These are phyloP conservation scores for Klebsormidium nitens DNA, from an alignment of 139 green algal genomes.

Conservation along the genomic window DNA sequence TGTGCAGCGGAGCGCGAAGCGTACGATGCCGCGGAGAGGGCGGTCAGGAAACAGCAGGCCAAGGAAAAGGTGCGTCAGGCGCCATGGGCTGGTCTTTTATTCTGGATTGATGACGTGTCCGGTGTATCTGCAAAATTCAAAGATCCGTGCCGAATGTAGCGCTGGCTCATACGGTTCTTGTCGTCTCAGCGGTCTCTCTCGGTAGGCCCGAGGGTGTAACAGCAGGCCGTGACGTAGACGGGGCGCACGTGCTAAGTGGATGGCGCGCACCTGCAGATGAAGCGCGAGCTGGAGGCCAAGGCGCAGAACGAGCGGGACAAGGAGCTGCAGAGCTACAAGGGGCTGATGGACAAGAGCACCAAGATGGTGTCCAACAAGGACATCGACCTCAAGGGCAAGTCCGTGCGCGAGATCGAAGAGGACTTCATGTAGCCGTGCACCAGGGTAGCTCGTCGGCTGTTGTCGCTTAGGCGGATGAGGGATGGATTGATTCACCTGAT, in stretches of 20 bases:
- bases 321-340: constrained; percentile 72
- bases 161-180: background rate
- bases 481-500: no score
- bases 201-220: background rate
- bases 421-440: constrained; percentile 99
- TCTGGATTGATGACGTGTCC: no score
- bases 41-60: constrained; percentile 46
- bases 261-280: constrained; percentile 14
- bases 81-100: no score
- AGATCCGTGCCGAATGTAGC: background rate
- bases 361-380: constrained; percentile 80
- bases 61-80: constrained; percentile 12
- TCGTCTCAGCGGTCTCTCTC: background rate
- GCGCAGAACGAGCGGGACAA: constrained; percentile 58
- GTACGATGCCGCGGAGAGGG: constrained; percentile 37
- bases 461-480: no score
- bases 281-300: constrained; percentile 48
- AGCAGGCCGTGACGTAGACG: background rate
- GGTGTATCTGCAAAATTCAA: background rate
- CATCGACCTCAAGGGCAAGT: constrained; percentile 68
- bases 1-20: constrained; percentile 54
- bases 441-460: no score
- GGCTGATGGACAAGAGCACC: constrained; percentile 73
- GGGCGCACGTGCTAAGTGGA: background rate
- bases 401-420: constrained; percentile 79